Percentiles rank a stretch among this genome's conserved stretches.
Conservation (phyloP, 2,329 filamentous ascomycete genomes). For the Trichophyton simii region DNA sequence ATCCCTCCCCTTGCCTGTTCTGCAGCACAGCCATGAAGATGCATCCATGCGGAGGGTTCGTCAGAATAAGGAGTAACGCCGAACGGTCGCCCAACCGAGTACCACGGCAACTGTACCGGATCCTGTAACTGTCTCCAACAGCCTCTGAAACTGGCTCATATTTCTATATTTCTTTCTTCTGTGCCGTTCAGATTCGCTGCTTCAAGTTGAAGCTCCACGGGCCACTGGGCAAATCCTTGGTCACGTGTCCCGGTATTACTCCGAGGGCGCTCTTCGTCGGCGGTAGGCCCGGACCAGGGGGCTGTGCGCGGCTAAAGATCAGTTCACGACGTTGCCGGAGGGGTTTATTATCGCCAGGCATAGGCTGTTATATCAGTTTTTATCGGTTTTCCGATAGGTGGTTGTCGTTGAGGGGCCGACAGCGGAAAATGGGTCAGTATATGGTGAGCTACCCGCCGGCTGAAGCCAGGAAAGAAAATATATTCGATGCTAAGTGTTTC, state of each 20-base stretch:
- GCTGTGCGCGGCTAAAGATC: background rate
- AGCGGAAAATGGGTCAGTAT: too few species aligned
- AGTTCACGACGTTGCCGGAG: too few species aligned
- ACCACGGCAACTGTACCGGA: background rate
- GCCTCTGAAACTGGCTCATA: background rate
- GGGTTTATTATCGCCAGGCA: too few species aligned
- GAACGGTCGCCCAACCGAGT: background rate
- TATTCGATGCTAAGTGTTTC: too few species aligned
- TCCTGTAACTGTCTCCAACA: background rate
- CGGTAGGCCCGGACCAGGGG: background rate
- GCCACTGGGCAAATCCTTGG: background rate
- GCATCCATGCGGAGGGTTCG: background rate
- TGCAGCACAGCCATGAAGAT: background rate
- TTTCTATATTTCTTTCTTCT: background rate
- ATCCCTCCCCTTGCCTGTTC: background rate
- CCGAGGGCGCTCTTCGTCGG: background rate
- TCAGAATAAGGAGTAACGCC: constrained; percentile 6
- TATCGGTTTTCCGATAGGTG: too few species aligned
- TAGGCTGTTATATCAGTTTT: too few species aligned
- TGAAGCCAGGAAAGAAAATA: too few species aligned
- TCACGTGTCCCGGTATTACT: background rate
- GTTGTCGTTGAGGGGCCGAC: too few species aligned
- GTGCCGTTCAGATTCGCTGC: background rate
- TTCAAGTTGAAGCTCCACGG: background rate
- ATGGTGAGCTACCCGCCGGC: too few species aligned